These are phyloP conservation scores for Blumeria hordei DNA, from an alignment of 2,329 filamentous ascomycete species.

Conservation along the genomic window DNA sequence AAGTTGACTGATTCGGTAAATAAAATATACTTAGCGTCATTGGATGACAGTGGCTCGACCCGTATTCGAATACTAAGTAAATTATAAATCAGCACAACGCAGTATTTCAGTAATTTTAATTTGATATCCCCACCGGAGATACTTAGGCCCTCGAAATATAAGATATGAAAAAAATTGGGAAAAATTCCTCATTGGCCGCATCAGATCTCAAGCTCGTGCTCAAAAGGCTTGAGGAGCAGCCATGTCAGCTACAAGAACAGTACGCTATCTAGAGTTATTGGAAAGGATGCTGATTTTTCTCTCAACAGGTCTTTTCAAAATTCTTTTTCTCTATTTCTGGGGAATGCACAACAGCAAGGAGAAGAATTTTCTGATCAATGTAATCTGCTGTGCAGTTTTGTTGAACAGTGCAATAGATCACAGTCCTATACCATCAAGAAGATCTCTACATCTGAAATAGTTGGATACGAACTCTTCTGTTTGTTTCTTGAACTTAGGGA, in stretches of 20 bases:
- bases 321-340: no score
- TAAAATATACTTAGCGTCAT: no score
- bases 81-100: no score
- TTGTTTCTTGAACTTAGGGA: slow-evolving; percentile 46
- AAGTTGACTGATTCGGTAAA: no score
- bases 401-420: slow-evolving; percentile 33
- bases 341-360: no score
- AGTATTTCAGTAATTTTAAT: no score
- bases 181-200: no score
- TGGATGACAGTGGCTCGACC: no score
- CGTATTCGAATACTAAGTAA: no score
- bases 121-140: no score
- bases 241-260: slow-evolving; percentile 16
- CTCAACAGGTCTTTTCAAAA: not conserved
- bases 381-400: slow-evolving; percentile 34
- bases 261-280: slow-evolving; percentile 9
- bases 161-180: no score
- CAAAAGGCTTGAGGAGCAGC: slow-evolving; percentile 21
- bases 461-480: slow-evolving; percentile 27
- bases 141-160: no score
- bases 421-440: slow-evolving; percentile 17
- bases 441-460: slow-evolving; percentile 27
- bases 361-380: slow-evolving; percentile 13
- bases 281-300: slow-evolving; percentile 5
- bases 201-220: slow-evolving; percentile 2